A percentile compares a stretch with the other conserved stretches of the same genome.
Evolutionary conservation across 2,329 filamentous ascomycete genomes (phyloP).

Genomic region (Hortaea werneckii): DNA sequence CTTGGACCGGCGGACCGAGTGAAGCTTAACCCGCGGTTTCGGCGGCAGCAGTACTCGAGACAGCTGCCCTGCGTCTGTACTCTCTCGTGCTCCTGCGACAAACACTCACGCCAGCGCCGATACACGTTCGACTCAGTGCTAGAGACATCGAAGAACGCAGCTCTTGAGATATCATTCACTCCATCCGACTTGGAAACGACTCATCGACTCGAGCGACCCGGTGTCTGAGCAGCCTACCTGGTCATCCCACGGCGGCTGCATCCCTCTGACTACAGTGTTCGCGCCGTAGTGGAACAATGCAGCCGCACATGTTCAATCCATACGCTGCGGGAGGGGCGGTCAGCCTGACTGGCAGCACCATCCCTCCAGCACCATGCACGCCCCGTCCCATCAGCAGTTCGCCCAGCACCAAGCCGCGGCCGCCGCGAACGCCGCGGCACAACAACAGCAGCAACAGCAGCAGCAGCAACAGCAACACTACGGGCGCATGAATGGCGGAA

Average conservation of each 20-base stretch:
- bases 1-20: neutral
- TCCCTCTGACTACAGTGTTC: too few relatives aligned
- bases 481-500: constrained; percentile 13
- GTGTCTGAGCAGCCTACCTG: too few relatives aligned
- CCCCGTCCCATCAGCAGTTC: constrained; percentile 39
- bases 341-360: constrained; percentile 62
- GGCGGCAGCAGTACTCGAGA: neutral
- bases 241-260: too few relatives aligned
- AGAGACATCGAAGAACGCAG: too few relatives aligned
- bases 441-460: constrained; percentile 30
- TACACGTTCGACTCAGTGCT: too few relatives aligned
- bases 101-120: too few relatives aligned
- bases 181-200: too few relatives aligned
- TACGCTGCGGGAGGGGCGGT: constrained; percentile 29
- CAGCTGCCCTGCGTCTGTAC: neutral
- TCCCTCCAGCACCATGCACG: neutral
- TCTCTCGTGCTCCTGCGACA: too few relatives aligned
- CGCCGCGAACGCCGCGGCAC: constrained; percentile 34
- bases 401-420: constrained; percentile 35
- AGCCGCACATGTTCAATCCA: constrained; percentile 43
- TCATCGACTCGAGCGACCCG: too few relatives aligned
- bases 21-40: neutral
- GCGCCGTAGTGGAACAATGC: constrained; percentile 2
- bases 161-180: too few relatives aligned
- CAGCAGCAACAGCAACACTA: constrained; percentile 30